Conservation (phyloP, 2,329 filamentous ascomycete species). For the Cordyceps pruinosa region DNA sequence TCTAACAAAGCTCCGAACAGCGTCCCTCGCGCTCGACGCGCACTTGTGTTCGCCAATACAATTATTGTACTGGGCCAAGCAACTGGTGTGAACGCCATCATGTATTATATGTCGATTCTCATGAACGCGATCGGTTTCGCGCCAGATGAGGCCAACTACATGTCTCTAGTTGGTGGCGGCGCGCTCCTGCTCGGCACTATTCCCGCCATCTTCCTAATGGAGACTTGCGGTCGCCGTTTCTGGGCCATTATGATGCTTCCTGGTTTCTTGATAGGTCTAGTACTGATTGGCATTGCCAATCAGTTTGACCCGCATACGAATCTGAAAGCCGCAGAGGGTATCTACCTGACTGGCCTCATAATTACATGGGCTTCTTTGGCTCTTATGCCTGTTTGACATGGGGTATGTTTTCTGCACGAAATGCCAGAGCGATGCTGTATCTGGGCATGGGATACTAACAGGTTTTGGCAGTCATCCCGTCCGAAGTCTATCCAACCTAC, state of each 20-base stretch:
- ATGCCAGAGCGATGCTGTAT: neutral
- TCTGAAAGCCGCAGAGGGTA: slow-evolving; percentile 43
- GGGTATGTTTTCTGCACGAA: slow-evolving; percentile 20
- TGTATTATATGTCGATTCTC: slow-evolving; percentile 65
- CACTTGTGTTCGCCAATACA: slow-evolving; percentile 60
- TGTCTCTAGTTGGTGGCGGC: slow-evolving; percentile 67
- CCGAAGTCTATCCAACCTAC: slow-evolving; percentile 67
- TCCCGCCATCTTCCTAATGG: slow-evolving; percentile 64
- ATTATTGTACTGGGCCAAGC: slow-evolving; percentile 66
- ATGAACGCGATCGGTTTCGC: slow-evolving; percentile 64
- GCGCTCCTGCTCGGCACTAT: slow-evolving; percentile 61
- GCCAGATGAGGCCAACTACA: slow-evolving; percentile 57
- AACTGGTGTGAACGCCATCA: slow-evolving; percentile 62
- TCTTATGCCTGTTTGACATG: slow-evolving; percentile 58
- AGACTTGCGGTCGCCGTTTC: slow-evolving; percentile 64
- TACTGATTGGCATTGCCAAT: slow-evolving; percentile 60
- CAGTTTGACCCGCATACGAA: slow-evolving; percentile 43
- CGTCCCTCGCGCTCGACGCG: slow-evolving; percentile 57
- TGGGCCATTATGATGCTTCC: slow-evolving; percentile 68
- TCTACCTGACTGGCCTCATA: slow-evolving; percentile 62
- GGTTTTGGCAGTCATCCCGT: slow-evolving; percentile 44
- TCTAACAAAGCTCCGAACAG: slow-evolving; percentile 12
- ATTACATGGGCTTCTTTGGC: slow-evolving; percentile 65
- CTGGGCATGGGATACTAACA: neutral
- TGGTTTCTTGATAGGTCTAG: slow-evolving; percentile 62